These are phyloP conservation scores for Fusarium napiforme DNA, from an alignment of 2,329 filamentous ascomycete species.

Conservation along the genomic window DNA sequence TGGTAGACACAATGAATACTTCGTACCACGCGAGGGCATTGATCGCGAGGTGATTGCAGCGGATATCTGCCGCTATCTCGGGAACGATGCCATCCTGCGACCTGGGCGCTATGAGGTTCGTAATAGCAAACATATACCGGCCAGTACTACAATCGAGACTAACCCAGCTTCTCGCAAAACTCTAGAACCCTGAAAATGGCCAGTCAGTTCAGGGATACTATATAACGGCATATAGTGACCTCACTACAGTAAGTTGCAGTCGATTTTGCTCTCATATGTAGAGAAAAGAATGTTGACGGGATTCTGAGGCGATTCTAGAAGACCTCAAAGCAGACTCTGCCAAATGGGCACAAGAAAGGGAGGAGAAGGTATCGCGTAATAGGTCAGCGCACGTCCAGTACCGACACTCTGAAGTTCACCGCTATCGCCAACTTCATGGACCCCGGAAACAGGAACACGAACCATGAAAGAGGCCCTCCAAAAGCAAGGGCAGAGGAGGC, in stretches of 20 bases:
- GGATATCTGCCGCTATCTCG: background rate
- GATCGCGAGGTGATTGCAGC: rapidly evolving
- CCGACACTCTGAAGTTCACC: background rate
- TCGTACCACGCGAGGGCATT: rapidly evolving
- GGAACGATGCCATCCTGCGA: rapidly evolving
- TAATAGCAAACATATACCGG: rapidly evolving
- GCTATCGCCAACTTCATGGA: background rate
- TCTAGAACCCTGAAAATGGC: rapidly evolving
- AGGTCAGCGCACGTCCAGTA: background rate
- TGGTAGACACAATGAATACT: background rate
- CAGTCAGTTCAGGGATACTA: rapidly evolving
- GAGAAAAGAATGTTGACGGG: background rate
- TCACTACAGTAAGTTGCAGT: background rate
- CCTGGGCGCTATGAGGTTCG: rapidly evolving
- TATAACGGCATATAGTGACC: rapidly evolving
- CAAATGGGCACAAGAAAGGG: background rate
- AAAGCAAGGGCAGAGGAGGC: background rate
- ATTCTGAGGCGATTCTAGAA: rapidly evolving
- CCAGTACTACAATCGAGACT: rapidly evolving
- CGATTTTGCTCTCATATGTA: background rate
- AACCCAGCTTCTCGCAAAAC: rapidly evolving
- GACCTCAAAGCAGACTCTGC: rapidly evolving
- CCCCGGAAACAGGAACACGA: background rate
- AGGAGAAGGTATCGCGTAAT: background rate
- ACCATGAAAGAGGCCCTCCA: background rate